Evolutionary conservation across 495 filamentous ascomycete species (phyloP), one percentile per base, ranked within the genome.

Genomic region (Paragyromitra xinjiangensis): DNA sequence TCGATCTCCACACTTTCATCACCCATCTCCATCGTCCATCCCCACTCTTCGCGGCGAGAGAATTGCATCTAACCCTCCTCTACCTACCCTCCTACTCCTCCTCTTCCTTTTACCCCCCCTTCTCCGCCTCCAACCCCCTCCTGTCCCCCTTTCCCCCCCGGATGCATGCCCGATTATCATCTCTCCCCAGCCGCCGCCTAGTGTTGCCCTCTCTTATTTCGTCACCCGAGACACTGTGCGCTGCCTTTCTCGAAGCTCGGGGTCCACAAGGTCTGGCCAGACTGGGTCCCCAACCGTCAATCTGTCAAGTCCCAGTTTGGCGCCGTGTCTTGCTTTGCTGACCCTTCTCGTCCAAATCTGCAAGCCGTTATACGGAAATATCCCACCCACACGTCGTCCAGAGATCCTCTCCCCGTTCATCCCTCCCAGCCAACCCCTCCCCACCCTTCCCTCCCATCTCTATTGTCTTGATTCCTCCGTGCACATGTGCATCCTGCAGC

Each of bases 401-500:
- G 55, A 79, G 75, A 79, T 79, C 78, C 77, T 69, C 64, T 79
- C 77, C 77, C 77, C 71, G 75, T 80, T 80, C 78, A 80, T 80
- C 77, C 76, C 77, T 69, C 70, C 73, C 78, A 80, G 34, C 68
- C 76, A 80, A 71, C 78, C 77, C 77, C 76, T 78, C 78, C 65
- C 77, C 66, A 70, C 66, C 77, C 75, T 79, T 67, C 77, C 29
- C 73, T 79, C 77, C 73, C 77, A 79, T 79, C 77, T 79, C 73
- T 79, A 72, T 78, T 80, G 71, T 81, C 79, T 80, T 80, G 71
- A 75, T 64, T 81, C 71, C 78, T 80, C 65, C 77, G 72, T 80
- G 78, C 78, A 71, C 78, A 80, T 80, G 78, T 80, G 78, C 78
- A 81, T 81, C 68, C 78, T 80, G 78, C 78, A 80, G 78, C 66